Base-by-base conservation (phyloP, 176 grass and related monocot genomes). In the Saccharum officinarum region DNA sequence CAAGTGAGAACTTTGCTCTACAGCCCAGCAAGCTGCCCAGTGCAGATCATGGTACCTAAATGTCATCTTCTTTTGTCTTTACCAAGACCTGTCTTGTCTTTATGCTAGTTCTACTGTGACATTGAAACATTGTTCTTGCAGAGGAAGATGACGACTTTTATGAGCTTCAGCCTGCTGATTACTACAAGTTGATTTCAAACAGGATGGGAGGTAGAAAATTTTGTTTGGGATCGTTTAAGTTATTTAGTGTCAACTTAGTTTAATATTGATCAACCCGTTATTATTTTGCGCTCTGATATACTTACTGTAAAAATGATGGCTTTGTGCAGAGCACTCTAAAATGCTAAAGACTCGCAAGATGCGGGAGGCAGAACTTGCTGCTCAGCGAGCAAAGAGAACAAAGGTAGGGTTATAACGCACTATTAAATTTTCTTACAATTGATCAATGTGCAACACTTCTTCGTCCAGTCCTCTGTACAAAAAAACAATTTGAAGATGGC, bases 141-240 rank as follows among this genome's bases (percentile, higher is more conserved):
- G 97, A 96, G 73, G 92, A 96, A 89, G 89, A 89, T 44, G 94
- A 99, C 67, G 92, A 94, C 14, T 99, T 99, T 80, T 99, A 96
- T 83, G 94, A 99, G 85, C 87, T 99, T 88, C 88, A 91, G 46
- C 88, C 93, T 72, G 92, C 86, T 39, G 97, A 99, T 80, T 96
- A 92, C 88, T 99, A 76, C 37, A 86, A 81, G 17, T 74, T 96
- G 80, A 77, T 90, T 75, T 82, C 88, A 49, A 88, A 87, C 73
- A 94, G 71, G 86, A 77, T 99, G 9, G 92, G 75, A 91, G 93
- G 97, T 69, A 61, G 3, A 12, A 42, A 60, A 67, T 90, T 46
- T 57, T 39, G 25, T 92, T 64, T 76, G 67, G 30, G 11, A 41
- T 70, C 45, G 36, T 74, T 60, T 1, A 46, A 22, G 65, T 52